phyloP scores from a whole-genome alignment of 2,329 filamentous ascomycete genomes.

The Botrytis aclada region DNA sequence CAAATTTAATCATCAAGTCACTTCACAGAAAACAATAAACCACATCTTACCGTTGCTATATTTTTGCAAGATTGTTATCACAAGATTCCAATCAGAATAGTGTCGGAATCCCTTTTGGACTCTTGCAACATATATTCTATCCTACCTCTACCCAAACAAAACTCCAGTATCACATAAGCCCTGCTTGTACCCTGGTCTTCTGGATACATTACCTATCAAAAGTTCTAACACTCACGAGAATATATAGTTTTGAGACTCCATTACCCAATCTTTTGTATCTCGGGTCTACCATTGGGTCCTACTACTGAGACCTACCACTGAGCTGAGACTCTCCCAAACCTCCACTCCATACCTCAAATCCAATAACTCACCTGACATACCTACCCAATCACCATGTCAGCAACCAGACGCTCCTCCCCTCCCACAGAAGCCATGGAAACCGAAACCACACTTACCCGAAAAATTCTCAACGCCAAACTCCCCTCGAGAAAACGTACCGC shows the following conservation, averaged over 20 bases:
- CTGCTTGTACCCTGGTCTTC: neutral
- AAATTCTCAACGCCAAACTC: constrained; percentile 5
- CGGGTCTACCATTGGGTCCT: neutral
- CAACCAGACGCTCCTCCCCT: neutral
- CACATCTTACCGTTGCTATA: neutral
- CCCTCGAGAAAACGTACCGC: constrained; percentile 2
- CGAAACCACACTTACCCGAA: neutral
- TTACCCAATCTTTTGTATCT: neutral
- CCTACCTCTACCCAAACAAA: neutral
- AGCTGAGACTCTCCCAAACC: neutral
- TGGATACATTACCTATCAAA: constrained; percentile 6
- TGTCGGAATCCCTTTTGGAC: neutral
- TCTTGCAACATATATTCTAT: neutral
- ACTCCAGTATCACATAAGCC: neutral
- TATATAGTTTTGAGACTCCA: constrained; percentile 4
- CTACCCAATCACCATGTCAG: constrained; percentile 11
- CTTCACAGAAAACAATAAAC: neutral
- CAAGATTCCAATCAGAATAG: neutral
- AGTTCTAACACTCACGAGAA: neutral
- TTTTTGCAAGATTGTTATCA: neutral
- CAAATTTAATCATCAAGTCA: constrained; percentile 5
- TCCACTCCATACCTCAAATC: neutral
- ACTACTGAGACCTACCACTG: neutral
- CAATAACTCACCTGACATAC: neutral
- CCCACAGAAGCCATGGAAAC: constrained; percentile 5